Conservation (phyloP, 176 grass and related monocot species). For the Aegilops umbellulata region DNA sequence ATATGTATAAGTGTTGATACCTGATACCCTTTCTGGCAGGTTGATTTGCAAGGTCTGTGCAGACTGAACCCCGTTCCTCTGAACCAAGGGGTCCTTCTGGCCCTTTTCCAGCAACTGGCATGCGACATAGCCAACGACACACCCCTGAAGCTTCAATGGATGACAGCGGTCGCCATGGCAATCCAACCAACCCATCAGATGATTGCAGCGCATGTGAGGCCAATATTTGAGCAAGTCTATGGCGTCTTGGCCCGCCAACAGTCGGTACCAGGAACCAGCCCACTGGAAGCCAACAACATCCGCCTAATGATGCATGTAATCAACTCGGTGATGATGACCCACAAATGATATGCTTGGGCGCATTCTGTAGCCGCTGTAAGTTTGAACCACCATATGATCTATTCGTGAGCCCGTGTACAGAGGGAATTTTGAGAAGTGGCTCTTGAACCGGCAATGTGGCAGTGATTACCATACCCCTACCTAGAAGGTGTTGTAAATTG, state of each 20-base stretch:
- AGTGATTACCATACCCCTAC: neutral
- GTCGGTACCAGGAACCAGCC: slow-evolving; percentile 39
- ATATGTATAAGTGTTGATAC: neutral
- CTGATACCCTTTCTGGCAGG: slow-evolving; percentile 41
- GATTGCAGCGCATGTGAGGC: slow-evolving; percentile 69
- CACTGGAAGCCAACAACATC: slow-evolving; percentile 46
- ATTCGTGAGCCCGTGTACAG: slow-evolving; percentile 40
- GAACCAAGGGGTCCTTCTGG: slow-evolving; percentile 86
- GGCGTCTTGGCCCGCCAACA: slow-evolving; percentile 48
- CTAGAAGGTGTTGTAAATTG: slow-evolving; percentile 24
- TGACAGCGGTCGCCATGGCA: slow-evolving; percentile 66
- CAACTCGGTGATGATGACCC: slow-evolving; percentile 72
- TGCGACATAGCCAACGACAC: slow-evolving; percentile 75
- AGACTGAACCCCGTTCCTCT: slow-evolving; percentile 53
- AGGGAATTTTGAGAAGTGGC: slow-evolving; percentile 40
- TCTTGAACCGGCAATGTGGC: neutral
- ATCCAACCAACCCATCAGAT: slow-evolving; percentile 68
- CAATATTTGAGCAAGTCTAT: slow-evolving; percentile 89
- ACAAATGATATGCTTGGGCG: slow-evolving; percentile 38
- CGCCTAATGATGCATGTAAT: slow-evolving; percentile 80
- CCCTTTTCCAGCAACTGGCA: slow-evolving; percentile 89
- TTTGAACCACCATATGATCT: slow-evolving; percentile 1
- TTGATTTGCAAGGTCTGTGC: slow-evolving; percentile 82
- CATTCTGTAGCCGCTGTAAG: neutral
- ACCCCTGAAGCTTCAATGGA: slow-evolving; percentile 67